These are phyloP conservation scores for Ceratocystis albifundus DNA, from an alignment of 2,329 filamentous ascomycete species.

Conservation along the genomic window DNA sequence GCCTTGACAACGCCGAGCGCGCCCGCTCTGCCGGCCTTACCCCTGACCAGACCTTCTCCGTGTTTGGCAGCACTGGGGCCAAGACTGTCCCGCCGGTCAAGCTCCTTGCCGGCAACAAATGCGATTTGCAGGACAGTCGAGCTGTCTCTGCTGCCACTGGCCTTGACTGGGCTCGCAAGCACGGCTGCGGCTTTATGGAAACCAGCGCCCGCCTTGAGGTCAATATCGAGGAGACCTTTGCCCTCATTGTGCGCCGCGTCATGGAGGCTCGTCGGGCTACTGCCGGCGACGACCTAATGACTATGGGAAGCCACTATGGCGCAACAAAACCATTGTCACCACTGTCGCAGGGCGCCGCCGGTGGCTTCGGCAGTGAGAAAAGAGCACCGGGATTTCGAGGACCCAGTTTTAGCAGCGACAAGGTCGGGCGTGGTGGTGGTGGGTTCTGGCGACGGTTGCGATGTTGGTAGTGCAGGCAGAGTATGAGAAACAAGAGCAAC, in stretches of 20 bases:
- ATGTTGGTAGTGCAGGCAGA: slow-evolving; percentile 39
- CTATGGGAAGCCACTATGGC: slow-evolving; percentile 37
- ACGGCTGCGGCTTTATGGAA: slow-evolving; percentile 79
- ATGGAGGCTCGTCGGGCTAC: slow-evolving; percentile 45
- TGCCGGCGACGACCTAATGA: slow-evolving; percentile 33
- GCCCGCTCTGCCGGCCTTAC: slow-evolving; percentile 36
- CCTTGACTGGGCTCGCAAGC: slow-evolving; percentile 62
- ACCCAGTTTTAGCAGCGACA: slow-evolving; percentile 35
- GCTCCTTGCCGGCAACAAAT: slow-evolving; percentile 79
- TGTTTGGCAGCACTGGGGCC: slow-evolving; percentile 31
- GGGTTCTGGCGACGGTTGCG: slow-evolving; percentile 47
- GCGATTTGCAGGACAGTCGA: slow-evolving; percentile 60
- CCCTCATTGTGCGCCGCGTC: slow-evolving; percentile 52
- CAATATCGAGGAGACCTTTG: slow-evolving; percentile 84
- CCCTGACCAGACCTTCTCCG: slow-evolving; percentile 27
- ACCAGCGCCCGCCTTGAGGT: slow-evolving; percentile 74
- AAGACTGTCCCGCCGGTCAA: slow-evolving; percentile 60
- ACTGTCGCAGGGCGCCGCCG: slow-evolving; percentile 32
- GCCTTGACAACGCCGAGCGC: slow-evolving; percentile 49
- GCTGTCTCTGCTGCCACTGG: slow-evolving; percentile 59
- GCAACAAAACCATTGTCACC: slow-evolving; percentile 49
- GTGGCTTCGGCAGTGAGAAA: slow-evolving; percentile 34
- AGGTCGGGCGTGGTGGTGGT: slow-evolving; percentile 34
- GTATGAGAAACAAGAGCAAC: not conserved
- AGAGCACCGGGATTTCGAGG: slow-evolving; percentile 37